phyloP scores from a whole-genome alignment of 176 grass and related monocot species.

The Rhipidocladum racemiflorum region DNA sequence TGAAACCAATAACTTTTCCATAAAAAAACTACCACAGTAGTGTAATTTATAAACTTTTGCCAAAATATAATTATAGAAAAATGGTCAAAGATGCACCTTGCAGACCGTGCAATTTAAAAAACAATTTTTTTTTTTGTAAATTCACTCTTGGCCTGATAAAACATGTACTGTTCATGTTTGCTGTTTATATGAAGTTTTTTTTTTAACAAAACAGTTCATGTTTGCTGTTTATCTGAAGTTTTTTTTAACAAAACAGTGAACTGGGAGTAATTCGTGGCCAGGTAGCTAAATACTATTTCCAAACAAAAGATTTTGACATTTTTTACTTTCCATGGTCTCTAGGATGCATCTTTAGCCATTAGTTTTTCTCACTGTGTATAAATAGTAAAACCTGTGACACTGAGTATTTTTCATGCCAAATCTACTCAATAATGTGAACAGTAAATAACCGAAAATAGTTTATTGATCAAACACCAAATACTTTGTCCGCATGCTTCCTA shows the following conservation, averaged over 20 bases:
- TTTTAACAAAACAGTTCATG: too few species aligned
- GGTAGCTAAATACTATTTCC: neutral
- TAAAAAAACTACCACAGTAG: neutral
- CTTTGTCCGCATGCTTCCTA: neutral
- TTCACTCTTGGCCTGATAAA: neutral
- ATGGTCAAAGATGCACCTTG: neutral
- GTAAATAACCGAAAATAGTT: neutral
- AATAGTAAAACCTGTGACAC: too few species aligned
- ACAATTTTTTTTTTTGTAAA: too few species aligned
- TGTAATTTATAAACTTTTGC: neutral
- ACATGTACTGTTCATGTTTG: neutral
- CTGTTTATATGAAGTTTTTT: too few species aligned
- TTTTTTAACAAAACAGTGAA: neutral
- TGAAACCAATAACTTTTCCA: neutral
- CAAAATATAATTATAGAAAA: neutral
- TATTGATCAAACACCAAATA: neutral
- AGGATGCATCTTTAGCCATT: too few species aligned
- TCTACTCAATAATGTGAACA: neutral
- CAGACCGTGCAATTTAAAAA: neutral
- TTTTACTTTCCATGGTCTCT: neutral
- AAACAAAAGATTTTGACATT: neutral
- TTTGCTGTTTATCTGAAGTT: neutral
- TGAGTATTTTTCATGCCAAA: neutral
- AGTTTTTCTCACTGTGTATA: too few species aligned
- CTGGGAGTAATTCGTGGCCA: neutral